A percentile compares a stretch with the other conserved stretches of the same genome.
Evolutionary conservation across 2,329 filamentous ascomycete species (phyloP).

Genomic region (Alternaria arbusti): DNA sequence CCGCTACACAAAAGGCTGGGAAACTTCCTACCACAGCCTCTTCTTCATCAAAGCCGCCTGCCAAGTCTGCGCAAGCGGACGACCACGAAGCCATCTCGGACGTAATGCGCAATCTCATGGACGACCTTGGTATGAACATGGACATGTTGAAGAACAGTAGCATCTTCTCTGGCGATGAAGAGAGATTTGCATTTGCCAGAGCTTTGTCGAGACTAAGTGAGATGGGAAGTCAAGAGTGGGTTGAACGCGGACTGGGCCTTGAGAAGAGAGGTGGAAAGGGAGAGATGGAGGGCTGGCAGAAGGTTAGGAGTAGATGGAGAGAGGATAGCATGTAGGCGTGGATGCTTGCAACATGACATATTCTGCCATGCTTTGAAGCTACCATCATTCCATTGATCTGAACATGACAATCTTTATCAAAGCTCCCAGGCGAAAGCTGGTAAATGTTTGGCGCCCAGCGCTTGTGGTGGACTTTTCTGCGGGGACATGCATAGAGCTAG

Average conservation of each 20-base stretch:
- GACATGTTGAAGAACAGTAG: slow-evolving; percentile 81
- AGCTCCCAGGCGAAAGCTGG: neutral
- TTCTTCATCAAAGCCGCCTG: neutral
- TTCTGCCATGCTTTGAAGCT: neutral
- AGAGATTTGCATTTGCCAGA: slow-evolving; percentile 92
- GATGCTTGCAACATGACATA: neutral
- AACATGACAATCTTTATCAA: neutral
- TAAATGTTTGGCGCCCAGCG: neutral
- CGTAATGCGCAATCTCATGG: slow-evolving; percentile 80
- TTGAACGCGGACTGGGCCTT: slow-evolving; percentile 75
- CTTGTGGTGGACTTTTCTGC: neutral
- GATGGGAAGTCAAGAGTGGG: slow-evolving; percentile 96
- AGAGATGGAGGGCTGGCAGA: slow-evolving; percentile 70
- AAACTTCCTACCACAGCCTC: slow-evolving; percentile 47
- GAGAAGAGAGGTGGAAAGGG: slow-evolving; percentile 69
- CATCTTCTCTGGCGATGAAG: slow-evolving; percentile 93
- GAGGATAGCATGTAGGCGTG: slow-evolving; percentile 48
- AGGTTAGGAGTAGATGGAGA: slow-evolving; percentile 70
- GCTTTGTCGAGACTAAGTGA: slow-evolving; percentile 84
- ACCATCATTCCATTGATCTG: neutral
- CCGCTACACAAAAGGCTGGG: slow-evolving; percentile 47
- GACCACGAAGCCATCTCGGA: slow-evolving; percentile 64
- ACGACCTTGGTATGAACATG: slow-evolving; percentile 86
- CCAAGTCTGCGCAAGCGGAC: slow-evolving; percentile 48
- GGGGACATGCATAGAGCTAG: neutral